Evolutionary conservation across 2,329 filamentous ascomycete species (phyloP).

Genomic region (Phaeophleospora eucalypticola): DNA sequence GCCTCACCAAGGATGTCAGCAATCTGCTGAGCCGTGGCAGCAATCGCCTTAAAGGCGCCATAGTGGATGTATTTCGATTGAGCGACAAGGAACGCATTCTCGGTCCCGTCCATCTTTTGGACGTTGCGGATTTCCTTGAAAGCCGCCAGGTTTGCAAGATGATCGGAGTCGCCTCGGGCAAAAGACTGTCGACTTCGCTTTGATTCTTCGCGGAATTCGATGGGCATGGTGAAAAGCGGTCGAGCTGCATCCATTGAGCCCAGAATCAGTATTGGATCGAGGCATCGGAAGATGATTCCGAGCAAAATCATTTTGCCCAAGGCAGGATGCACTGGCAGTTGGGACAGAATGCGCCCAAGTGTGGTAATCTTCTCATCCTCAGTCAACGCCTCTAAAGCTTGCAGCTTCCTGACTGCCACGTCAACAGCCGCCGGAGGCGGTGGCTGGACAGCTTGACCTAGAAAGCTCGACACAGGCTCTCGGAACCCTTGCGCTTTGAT

Average conservation of each 20-base stretch:
- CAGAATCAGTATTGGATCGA: slow-evolving; percentile 48
- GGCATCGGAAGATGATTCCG: slow-evolving; percentile 49
- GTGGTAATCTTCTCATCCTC: slow-evolving; percentile 42
- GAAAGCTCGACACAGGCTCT: slow-evolving; percentile 39
- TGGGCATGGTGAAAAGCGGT: slow-evolving; percentile 34
- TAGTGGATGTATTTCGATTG: slow-evolving; percentile 34
- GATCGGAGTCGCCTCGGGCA: slow-evolving; percentile 42
- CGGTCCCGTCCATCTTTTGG: no score
- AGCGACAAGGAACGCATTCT: no score
- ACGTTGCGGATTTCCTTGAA: slow-evolving; percentile 41
- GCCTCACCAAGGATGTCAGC: slow-evolving; percentile 36
- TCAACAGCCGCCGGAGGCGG: slow-evolving; percentile 38
- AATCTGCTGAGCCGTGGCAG: slow-evolving; percentile 37
- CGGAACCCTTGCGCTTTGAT: slow-evolving; percentile 39
- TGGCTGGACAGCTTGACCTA: slow-evolving; percentile 45
- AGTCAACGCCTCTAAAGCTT: slow-evolving; percentile 42
- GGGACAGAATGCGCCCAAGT: slow-evolving; percentile 44
- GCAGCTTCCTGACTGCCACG: slow-evolving; percentile 38
- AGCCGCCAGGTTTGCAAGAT: slow-evolving; percentile 44
- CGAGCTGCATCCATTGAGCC: slow-evolving; percentile 35
- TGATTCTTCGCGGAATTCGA: slow-evolving; percentile 25
- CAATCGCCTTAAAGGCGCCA: slow-evolving; percentile 35
- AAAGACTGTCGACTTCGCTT: slow-evolving; percentile 30
- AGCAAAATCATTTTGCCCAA: slow-evolving; percentile 50
- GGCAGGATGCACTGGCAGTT: slow-evolving; percentile 40